Evolutionary conservation across 305 asterid species (phyloP).

Genomic region (Andrographis paniculata): DNA sequence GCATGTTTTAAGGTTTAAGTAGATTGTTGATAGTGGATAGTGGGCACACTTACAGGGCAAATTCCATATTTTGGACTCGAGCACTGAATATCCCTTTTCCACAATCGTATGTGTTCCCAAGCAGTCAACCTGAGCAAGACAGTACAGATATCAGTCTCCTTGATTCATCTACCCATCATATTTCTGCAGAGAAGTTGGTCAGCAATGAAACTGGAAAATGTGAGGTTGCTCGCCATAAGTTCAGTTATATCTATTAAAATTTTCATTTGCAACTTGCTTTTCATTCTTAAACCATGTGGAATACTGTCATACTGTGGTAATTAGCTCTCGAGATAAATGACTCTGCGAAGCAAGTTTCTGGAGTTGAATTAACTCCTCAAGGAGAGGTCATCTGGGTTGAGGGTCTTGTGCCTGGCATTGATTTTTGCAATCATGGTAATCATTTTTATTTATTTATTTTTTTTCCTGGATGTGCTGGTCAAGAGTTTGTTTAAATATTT

Average conservation of each 20-base stretch:
- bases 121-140: constrained; percentile 31
- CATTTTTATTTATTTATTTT: neutral
- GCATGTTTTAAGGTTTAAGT: constrained; percentile 8
- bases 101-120: constrained; percentile 40
- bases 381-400: constrained; percentile 68
- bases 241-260: constrained; percentile 11
- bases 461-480: neutral
- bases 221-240: constrained; percentile 24
- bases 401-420: constrained; percentile 97
- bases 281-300: constrained; percentile 12
- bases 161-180: constrained; percentile 19
- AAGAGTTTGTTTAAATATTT: neutral
- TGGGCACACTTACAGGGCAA: constrained; percentile 58
- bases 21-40: constrained; percentile 24
- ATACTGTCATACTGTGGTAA: constrained; percentile 14
- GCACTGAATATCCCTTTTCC: constrained; percentile 88
- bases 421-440: constrained; percentile 97
- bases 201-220: constrained; percentile 32
- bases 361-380: constrained; percentile 29
- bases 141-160: constrained; percentile 17
- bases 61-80: constrained; percentile 93
- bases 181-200: constrained; percentile 32
- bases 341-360: constrained; percentile 37
- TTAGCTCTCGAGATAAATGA: constrained; percentile 26
- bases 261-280: too few relatives aligned